A percentile compares a stretch with the other conserved stretches of the same genome.
These are phyloP conservation scores for Senecio squalidus DNA, from an alignment of 140 eudicot genomes.

Conservation along the genomic window DNA sequence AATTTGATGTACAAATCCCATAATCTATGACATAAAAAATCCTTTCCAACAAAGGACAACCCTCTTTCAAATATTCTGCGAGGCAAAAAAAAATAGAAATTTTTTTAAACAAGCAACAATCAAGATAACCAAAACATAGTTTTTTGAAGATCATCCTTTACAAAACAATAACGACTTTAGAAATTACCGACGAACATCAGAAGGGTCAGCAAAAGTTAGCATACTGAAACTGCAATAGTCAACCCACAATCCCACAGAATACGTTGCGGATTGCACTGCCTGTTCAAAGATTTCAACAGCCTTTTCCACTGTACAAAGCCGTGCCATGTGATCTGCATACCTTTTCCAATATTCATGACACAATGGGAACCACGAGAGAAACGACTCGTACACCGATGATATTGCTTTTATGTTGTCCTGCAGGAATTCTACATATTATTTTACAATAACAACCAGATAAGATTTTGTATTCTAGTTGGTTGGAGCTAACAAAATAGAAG, in stretches of 20 bases:
- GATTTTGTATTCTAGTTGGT: background rate
- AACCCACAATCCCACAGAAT: conserved; percentile 80
- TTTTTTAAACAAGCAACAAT: too few species aligned
- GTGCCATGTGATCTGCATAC: conserved; percentile 66
- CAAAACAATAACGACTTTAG: too few species aligned
- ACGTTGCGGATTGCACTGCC: conserved; percentile 51
- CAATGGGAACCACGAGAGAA: conserved; percentile 73
- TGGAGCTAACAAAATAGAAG: background rate
- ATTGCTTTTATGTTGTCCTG: conserved; percentile 77
- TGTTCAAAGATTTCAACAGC: conserved; percentile 68
- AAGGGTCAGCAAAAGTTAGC: conserved; percentile 57
- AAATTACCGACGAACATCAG: conserved; percentile 73
- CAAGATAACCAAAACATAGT: background rate
- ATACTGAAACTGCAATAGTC: conserved; percentile 74
- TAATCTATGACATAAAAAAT: conserved; percentile 63
- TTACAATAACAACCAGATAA: conserved; percentile 2
- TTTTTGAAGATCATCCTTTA: too few species aligned
- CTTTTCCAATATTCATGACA: conserved; percentile 81
- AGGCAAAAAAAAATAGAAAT: conserved; percentile 10
- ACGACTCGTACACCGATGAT: conserved; percentile 61
- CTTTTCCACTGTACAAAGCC: conserved; percentile 42
- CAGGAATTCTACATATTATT: conserved; percentile 21
- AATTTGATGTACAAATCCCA: conserved; percentile 83
- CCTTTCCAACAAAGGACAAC: conserved; percentile 73
- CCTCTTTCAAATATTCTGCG: conserved; percentile 72